Base-by-base conservation (phyloP, 805 yeast species). In the Ogataea pini region DNA sequence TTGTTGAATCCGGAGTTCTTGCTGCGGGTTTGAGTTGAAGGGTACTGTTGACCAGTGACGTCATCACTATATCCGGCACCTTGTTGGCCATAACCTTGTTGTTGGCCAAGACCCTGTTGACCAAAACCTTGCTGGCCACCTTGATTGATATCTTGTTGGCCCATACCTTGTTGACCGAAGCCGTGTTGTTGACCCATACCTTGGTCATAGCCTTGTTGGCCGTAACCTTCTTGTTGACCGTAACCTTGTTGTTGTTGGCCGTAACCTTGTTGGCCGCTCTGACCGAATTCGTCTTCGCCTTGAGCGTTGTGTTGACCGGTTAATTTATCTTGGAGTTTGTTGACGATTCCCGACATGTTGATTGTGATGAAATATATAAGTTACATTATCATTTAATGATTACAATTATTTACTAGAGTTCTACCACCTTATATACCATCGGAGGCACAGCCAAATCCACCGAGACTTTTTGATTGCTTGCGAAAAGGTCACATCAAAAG, bases 311-410 rank as follows among this genome's bases (percentile, higher is more conserved):
- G 43, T 25, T 42, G 28, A 7, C 49, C 47, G 3, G 50, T 38
- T 8, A 49, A 39, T 17, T 49, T 49, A 18, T 49, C 53, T 17
- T 43, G 25, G 2, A 49, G 36, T 31, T 49, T 49, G 32, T 49
- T 46, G 12, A 49, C 36, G 13, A 39, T 27, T 39, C 42, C 42
- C 10, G 42, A 39, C 54, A 50, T 50, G 12, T 17, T 47, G 24
- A 18, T 14, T 32, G 36, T n/a, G 13, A 14, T 6, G 33, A 10
- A 25, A 29, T 29, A 6, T 29, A 29, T 6, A 29, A 10, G 13
- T 10, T 14, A 29, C 33, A 29, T 10, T 10, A 9, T 12, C 8
- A n/a, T 10, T 14, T n/a, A n/a, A n/a, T n/a, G n/a, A n/a, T n/a
- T n/a, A n/a, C n/a, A n/a, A n/a, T n/a, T n/a, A n/a, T n/a, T n/a